phyloP scores from a whole-genome alignment of 192 early-diverging fungal genomes.

The Coemansia sp. region DNA sequence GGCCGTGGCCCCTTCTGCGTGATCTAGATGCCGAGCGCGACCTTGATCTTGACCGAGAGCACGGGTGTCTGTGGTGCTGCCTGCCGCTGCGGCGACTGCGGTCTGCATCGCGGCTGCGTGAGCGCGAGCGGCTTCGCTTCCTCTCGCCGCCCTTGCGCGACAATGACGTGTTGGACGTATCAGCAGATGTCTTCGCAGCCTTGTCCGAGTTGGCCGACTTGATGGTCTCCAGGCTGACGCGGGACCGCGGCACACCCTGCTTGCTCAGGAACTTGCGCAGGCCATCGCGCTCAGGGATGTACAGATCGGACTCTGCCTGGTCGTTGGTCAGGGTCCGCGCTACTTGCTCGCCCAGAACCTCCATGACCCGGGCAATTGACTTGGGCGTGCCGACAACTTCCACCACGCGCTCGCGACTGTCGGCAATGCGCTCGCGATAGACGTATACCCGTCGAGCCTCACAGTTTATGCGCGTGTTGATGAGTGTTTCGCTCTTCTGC shows the following conservation, averaged over 20 bases:
- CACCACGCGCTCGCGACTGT: slow-evolving; percentile 52
- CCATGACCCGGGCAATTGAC: slow-evolving; percentile 35
- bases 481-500: slow-evolving; percentile 53
- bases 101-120: slow-evolving; percentile 15
- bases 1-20: slow-evolving; percentile 4
- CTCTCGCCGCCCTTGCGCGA: slow-evolving; percentile 8
- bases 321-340: slow-evolving; percentile 41
- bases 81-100: slow-evolving; percentile 10
- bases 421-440: slow-evolving; percentile 53
- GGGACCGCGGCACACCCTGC: slow-evolving; percentile 42
- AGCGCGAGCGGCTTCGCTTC: slow-evolving; percentile 21
- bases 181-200: background rate
- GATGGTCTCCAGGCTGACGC: slow-evolving; percentile 40
- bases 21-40: slow-evolving; percentile 19
- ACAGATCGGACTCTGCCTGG: slow-evolving; percentile 44
- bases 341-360: slow-evolving; percentile 42
- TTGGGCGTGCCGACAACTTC: slow-evolving; percentile 48
- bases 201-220: slow-evolving; percentile 18
- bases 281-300: slow-evolving; percentile 48
- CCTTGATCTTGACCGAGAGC: slow-evolving; percentile 11
- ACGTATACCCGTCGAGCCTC: slow-evolving; percentile 49
- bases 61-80: slow-evolving; percentile 22
- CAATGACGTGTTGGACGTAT: background rate
- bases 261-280: slow-evolving; percentile 48
- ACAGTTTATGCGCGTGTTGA: slow-evolving; percentile 47